Base-by-base conservation (phyloP, 441 rosid genomes). In the Corymbia calophylla region DNA sequence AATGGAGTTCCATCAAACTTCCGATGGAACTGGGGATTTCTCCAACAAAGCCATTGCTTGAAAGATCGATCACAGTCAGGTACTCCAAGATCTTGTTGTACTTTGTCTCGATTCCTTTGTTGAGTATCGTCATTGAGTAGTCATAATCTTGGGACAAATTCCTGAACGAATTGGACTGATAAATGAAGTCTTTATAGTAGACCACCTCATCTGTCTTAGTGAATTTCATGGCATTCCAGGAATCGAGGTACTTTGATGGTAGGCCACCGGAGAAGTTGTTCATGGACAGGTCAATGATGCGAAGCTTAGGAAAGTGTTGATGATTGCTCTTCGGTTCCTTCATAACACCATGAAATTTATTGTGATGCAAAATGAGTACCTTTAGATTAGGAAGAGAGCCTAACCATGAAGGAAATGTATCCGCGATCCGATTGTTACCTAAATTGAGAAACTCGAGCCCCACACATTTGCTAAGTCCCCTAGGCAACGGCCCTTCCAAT, bases 211-310 rank as follows among this genome's bases (percentile, higher is more conserved):
- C 21, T 25, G n/a, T 12, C 35, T 68, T 39, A 6, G 23, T 5
- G 21, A 15, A 48, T 87, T 90, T 90, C 91, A 81, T 90, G 87
- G 89, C 85, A 5, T n/a, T 53, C 91, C 87, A 90, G 27, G 29
- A 17, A 10, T 17, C 62, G 25, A 90, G 81, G 56, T 87, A 82
- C 51, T 49, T 70, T 2, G 84, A 51, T 3, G 91, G 87, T n/a
- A 90, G 82, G 58, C 55, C 53, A 9, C 89, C 73, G 0, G 51
- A 53, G 27, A 90, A 49, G 14, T 39, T 39, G 66, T 90, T 90
- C 17, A 16, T 31, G 32, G 91, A 90, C 25, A 87, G 64, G n/a
- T 81, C 62, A 15, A 87, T 49, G 68, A 87, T 64, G n/a, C 31
- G 58, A 25, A 90, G 39, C 39, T 84, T 87, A 48, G 87, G 87